phyloP scores from a whole-genome alignment of 179 eudicot species.

The Sideroxylon spinosum region DNA sequence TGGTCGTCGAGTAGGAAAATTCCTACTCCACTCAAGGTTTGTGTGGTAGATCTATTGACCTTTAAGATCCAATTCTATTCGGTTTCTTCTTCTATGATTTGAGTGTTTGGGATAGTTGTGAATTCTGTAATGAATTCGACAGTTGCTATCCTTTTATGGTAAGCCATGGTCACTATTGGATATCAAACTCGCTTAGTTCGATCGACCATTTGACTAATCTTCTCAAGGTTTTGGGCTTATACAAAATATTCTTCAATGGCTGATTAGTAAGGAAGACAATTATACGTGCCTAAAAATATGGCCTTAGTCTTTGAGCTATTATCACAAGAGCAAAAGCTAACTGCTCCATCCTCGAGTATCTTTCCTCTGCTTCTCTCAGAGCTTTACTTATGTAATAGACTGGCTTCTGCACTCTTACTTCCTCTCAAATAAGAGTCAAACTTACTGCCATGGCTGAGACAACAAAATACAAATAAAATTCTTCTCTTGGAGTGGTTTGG shows the following conservation, averaged over 20 bases:
- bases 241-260: too few relatives aligned
- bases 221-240: not conserved
- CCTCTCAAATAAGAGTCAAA: not conserved
- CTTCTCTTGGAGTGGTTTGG: not conserved
- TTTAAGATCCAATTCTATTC: too few relatives aligned
- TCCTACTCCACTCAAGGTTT: too few relatives aligned
- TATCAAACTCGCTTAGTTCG: not conserved
- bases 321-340: not conserved
- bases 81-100: too few relatives aligned
- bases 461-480: too few relatives aligned
- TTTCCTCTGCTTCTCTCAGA: not conserved
- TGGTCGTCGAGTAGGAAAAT: too few relatives aligned
- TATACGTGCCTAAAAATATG: not conserved
- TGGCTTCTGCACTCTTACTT: not conserved
- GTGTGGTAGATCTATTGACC: too few relatives aligned
- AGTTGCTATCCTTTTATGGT: not conserved
- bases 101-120: too few relatives aligned
- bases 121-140: not conserved
- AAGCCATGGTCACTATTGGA: not conserved
- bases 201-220: not conserved
- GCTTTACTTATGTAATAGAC: not conserved
- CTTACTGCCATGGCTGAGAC: not conserved
- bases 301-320: not conserved
- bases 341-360: not conserved
- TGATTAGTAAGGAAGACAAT: not conserved